These are phyloP conservation scores for Cryptococcus jaspeensis DNA, from an alignment of 1,284 basidiomycete genomes.

Conservation along the genomic window DNA sequence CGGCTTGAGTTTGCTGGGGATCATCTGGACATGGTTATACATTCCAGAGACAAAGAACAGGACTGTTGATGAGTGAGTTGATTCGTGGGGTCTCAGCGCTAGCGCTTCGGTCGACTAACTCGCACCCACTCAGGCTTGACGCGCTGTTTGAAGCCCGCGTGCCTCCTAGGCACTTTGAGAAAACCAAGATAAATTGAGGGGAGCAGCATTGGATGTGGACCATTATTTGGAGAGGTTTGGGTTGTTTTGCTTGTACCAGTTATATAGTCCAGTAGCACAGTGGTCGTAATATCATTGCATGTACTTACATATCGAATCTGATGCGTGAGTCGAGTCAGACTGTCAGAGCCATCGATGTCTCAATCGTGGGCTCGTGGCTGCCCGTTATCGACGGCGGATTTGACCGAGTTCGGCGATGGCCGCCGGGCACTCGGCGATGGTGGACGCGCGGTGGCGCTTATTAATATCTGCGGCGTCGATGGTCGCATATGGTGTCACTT, in stretches of 20 bases:
- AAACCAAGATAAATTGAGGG: not conserved
- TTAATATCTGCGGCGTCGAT: too few relatives aligned
- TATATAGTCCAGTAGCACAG: too few relatives aligned
- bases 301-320: too few relatives aligned
- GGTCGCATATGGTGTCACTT: too few relatives aligned
- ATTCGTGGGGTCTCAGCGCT: not conserved
- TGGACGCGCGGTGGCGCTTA: not conserved
- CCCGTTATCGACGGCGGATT: too few relatives aligned
- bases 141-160: conserved; percentile 23
- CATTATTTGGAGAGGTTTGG: too few relatives aligned
- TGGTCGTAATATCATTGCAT: too few relatives aligned
- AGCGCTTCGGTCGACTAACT: not conserved
- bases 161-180: conserved; percentile 11
- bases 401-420: not conserved
- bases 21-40: conserved; percentile 20
- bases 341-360: too few relatives aligned
- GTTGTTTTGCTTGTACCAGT: too few relatives aligned
- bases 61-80: conserved; percentile 27
- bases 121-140: conserved; percentile 17
- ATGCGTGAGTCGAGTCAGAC: too few relatives aligned
- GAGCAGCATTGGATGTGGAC: too few relatives aligned
- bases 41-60: conserved; percentile 29
- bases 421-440: not conserved
- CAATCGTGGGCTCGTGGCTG: too few relatives aligned
- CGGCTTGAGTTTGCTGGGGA: conserved; percentile 17